phyloP scores from a whole-genome alignment of 805 yeast genomes.

The Saccharomycopsis capsularis region DNA sequence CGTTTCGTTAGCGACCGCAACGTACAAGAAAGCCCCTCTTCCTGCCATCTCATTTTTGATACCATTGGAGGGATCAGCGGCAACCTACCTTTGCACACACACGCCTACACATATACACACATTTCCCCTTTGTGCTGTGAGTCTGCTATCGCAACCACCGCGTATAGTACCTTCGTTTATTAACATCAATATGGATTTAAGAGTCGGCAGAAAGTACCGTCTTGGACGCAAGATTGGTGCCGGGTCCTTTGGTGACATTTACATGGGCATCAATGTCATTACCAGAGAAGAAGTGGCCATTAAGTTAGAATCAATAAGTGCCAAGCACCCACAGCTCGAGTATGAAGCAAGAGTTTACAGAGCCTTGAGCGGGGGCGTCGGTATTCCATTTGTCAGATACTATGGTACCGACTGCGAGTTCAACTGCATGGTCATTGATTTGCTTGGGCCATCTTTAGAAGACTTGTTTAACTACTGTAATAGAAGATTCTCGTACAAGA shows the following conservation, averaged over 20 bases:
- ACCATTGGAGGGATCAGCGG: too few relatives aligned
- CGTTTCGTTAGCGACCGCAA: background rate
- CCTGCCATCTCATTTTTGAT: background rate
- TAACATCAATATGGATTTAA: conserved; percentile 46
- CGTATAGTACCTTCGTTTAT: background rate
- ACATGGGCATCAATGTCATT: conserved; percentile 84
- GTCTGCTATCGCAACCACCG: background rate
- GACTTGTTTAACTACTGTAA: conserved; percentile 95
- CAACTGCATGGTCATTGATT: conserved; percentile 93
- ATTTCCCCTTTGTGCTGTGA: too few relatives aligned
- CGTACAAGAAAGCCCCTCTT: background rate
- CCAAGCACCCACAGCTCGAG: conserved; percentile 94
- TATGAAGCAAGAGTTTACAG: conserved; percentile 95
- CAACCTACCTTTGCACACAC: too few relatives aligned
- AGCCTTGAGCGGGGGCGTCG: conserved; percentile 92
- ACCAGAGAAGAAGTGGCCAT: conserved; percentile 98
- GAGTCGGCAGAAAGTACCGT: conserved; percentile 91
- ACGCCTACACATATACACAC: too few relatives aligned
- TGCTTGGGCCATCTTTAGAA: conserved; percentile 91
- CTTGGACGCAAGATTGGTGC: conserved; percentile 94
- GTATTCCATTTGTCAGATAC: conserved; percentile 96
- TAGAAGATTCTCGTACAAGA: conserved; percentile 86
- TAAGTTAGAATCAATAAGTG: conserved; percentile 80
- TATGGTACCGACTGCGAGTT: conserved; percentile 95
- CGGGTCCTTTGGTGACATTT: conserved; percentile 97